These are phyloP conservation scores for Lipomyces yarrowii DNA, from an alignment of 1,139 yeast genomes.

Conservation along the genomic window DNA sequence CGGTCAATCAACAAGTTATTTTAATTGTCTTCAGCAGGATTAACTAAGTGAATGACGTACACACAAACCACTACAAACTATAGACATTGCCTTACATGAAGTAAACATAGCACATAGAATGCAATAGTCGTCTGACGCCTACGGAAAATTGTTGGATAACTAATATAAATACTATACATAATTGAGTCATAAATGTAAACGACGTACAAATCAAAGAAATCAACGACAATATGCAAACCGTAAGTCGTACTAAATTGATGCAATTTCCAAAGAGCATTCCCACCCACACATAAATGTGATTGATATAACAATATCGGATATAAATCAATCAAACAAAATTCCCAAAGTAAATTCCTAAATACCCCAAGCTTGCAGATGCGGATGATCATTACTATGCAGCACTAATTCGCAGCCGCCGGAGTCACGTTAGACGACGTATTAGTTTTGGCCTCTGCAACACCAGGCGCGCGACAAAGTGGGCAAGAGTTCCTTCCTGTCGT, in stretches of 20 bases:
- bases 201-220: background rate
- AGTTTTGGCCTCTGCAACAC: conserved; percentile 38
- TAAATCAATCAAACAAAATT: background rate
- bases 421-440: background rate
- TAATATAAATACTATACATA: background rate
- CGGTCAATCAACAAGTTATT: too few species aligned
- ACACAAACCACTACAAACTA: background rate
- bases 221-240: background rate
- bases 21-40: background rate
- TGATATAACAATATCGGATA: background rate
- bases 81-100: background rate
- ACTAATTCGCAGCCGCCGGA: background rate
- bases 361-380: too few species aligned
- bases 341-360: conserved; percentile 2
- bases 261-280: background rate
- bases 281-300: background rate
- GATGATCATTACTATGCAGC: background rate
- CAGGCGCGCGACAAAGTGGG: conserved; percentile 57
- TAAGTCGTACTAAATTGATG: background rate
- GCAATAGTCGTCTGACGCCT: background rate
- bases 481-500: conserved; percentile 57
- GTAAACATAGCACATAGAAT: background rate
- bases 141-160: background rate
- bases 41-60: background rate
- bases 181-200: background rate